Evolutionary conservation across 805 yeast genomes (phyloP).

Genomic region (Candida adriatica): DNA sequence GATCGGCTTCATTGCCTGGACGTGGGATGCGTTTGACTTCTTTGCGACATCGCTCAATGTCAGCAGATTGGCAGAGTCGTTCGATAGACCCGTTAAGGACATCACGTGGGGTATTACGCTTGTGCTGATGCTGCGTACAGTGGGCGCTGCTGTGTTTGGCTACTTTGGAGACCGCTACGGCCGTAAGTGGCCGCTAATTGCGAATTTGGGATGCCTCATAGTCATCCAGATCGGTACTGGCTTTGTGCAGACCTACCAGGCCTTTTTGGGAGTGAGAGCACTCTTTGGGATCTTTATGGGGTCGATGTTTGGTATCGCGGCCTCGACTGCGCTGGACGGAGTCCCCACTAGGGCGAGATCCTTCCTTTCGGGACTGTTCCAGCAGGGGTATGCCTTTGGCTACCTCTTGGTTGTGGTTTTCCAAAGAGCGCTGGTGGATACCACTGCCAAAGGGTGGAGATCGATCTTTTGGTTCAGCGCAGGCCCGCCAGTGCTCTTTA

Average conservation of each 20-base stretch:
- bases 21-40: conserved; percentile 62
- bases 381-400: conserved; percentile 76
- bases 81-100: conserved; percentile 39
- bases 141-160: conserved; percentile 58
- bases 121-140: conserved; percentile 61
- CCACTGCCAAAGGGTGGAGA: conserved; percentile 50
- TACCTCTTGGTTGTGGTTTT: conserved; percentile 59
- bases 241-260: conserved; percentile 47
- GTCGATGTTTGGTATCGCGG: conserved; percentile 37
- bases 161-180: conserved; percentile 54
- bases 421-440: conserved; percentile 54
- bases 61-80: conserved; percentile 36
- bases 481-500: conserved; percentile 41
- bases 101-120: conserved; percentile 55
- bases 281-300: conserved; percentile 55
- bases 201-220: conserved; percentile 39
- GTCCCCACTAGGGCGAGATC: conserved; percentile 49
- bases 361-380: conserved; percentile 60
- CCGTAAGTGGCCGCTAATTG: conserved; percentile 49
- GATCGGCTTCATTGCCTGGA: conserved; percentile 53
- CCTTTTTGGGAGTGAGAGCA: conserved; percentile 57
- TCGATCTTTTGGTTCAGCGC: conserved; percentile 64
- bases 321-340: conserved; percentile 37
- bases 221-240: conserved; percentile 59
- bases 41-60: conserved; percentile 51